Percentiles rank a stretch among this genome's conserved stretches.
Conservation (phyloP, 2,329 filamentous ascomycete genomes). For the Bimuria novae-zelandiae region DNA sequence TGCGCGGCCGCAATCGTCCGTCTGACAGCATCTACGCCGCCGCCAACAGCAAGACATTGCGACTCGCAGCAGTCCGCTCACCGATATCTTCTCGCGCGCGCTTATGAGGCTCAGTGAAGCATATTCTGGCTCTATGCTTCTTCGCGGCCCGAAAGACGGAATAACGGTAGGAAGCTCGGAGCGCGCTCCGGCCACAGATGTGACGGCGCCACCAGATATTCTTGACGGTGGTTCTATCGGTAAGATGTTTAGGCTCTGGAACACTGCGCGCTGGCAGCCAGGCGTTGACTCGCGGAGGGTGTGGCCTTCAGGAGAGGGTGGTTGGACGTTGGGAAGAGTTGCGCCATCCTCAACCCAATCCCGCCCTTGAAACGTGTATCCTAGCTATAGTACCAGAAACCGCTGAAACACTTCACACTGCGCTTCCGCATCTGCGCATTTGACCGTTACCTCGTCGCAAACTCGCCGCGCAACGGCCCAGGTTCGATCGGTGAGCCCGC, state of each 20-base stretch:
- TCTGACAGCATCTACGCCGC: not conserved
- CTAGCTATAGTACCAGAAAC: slow-evolving; percentile 5
- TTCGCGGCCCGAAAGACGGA: too few relatives aligned
- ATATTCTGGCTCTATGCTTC: not conserved
- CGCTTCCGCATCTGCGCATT: not conserved
- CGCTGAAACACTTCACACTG: slow-evolving; percentile 1
- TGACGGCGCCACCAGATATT: not conserved
- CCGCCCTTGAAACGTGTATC: not conserved
- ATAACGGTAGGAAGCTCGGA: slow-evolving; percentile 1
- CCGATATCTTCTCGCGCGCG: slow-evolving; percentile 1
- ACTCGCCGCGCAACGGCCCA: not conserved
- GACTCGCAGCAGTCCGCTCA: not conserved
- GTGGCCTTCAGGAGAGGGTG: not conserved
- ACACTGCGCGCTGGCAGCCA: not conserved
- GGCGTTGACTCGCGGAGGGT: not conserved
- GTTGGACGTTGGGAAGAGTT: slow-evolving; percentile 2
- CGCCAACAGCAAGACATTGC: not conserved
- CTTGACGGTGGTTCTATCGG: not conserved
- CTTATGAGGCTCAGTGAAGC: not conserved
- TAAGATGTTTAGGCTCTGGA: not conserved
- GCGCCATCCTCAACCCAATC: slow-evolving; percentile 5
- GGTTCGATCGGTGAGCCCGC: not conserved
- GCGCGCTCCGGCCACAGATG: slow-evolving; percentile 3
- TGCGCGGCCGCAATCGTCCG: not conserved
- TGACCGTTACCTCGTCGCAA: not conserved